Evolutionary conservation across 1,139 yeast species (phyloP), one percentile per base, ranked within the genome.

Genomic region (Pichia sp.): DNA sequence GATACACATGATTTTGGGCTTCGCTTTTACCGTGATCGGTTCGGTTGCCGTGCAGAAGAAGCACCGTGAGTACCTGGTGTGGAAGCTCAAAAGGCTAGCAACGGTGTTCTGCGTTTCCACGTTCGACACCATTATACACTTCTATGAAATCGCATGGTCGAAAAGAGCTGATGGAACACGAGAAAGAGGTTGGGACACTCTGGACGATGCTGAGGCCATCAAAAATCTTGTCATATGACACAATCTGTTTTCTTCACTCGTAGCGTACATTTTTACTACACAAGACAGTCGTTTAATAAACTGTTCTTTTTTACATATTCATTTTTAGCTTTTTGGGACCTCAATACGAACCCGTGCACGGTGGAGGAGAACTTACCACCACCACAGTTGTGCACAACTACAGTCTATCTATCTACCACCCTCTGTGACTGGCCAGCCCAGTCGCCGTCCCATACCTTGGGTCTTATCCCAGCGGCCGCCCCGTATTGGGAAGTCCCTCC

Each of bases 21-120:
- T 66, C 64, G 58, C 67, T 1, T 40, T 63, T 10, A 55, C 63
- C 1, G 52, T 65, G 4, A 51, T 61, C 7, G 66, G 67, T 14
- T 48, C 61, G 9, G 63, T 61, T 2, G 51, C 61, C 3, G 42
- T 55, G 2, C 49, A 52, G 6, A n/a, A 47, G 7, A 46, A 55
- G 2, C 62, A 64, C 12, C 55, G 56, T 24, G 60, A 61, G 8
- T 65, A 61, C 40, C 24, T 64, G n/a, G 47, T 52, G 5, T 57
- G 58, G 61, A 58, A 67, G 30, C n/a, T 64, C 10, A 33, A 46
- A 8, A 56, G 55, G 41, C 59, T 65, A 29, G 44, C 53, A 4
- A 57, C 54, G 24, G 61, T 56, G 1, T 49, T 55, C 6, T 55
- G 52, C 14, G 42, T 54, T 4, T 33, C 41, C 12, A 54, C 62